Conservation (phyloP, 805 yeast species). For the Saccharomyces paradoxus region DNA sequence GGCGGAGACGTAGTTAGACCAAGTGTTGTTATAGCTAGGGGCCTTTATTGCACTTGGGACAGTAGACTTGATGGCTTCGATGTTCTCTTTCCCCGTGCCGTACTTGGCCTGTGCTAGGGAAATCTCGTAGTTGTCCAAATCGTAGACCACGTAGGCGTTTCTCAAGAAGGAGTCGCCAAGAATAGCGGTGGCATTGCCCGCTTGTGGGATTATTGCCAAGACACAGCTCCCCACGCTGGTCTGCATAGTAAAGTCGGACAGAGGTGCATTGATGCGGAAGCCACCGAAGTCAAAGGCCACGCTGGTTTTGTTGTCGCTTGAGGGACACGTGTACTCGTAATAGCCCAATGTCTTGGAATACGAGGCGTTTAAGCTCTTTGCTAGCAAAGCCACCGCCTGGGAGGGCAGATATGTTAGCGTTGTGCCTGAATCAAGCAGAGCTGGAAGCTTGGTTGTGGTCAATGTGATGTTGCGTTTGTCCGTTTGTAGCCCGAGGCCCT, state of each 20-base stretch:
- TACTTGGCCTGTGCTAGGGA: conserved; percentile 42
- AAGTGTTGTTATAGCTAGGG: conserved; percentile 38
- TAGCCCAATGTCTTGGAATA: conserved; percentile 37
- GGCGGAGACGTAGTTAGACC: conserved; percentile 22
- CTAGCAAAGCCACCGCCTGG: conserved; percentile 23
- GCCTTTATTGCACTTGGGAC: conserved; percentile 48
- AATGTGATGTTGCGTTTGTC: conserved; percentile 18
- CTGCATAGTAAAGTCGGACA: conserved; percentile 29
- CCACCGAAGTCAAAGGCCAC: conserved; percentile 55
- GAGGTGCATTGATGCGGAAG: conserved; percentile 42
- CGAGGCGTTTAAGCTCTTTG: conserved; percentile 35
- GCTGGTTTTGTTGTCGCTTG: conserved; percentile 22
- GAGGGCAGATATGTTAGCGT: conserved; percentile 43
- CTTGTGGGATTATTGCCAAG: conserved; percentile 34
- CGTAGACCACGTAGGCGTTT: conserved; percentile 51
- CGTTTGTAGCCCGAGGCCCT: conserved; percentile 25
- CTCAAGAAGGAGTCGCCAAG: conserved; percentile 53
- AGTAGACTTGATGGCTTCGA: conserved; percentile 37
- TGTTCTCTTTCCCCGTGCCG: conserved; percentile 28
- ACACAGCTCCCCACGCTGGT: conserved; percentile 32
- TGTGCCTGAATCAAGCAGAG: conserved; percentile 52
- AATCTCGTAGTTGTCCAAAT: conserved; percentile 40
- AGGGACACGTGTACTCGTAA: conserved; percentile 41
- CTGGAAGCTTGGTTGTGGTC: conserved; percentile 26
- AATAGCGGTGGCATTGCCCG: conserved; percentile 25